Evolutionary conservation across 331 rosid genomes (phyloP), one percentile per base, ranked within the genome.

Genomic region (Pyracantha coccinea): DNA sequence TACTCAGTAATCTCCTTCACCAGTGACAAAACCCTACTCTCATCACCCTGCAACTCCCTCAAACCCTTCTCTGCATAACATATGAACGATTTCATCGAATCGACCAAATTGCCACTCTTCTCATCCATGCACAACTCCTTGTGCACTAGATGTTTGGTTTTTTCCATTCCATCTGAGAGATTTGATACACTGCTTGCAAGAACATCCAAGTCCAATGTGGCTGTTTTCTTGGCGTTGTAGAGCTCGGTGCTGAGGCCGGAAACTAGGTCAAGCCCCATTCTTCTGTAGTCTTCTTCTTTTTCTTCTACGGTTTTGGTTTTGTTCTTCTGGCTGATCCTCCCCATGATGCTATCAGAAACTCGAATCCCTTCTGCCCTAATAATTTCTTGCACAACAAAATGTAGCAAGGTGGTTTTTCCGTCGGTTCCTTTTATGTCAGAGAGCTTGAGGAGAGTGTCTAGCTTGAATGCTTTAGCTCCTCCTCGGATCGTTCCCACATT

Each of bases 401-500:
- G 99, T 80, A 95, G 96, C 21, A 95, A 77, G 10, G 92, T 87
- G 3, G 99, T 95, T 78, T 89, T 95, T 0, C 97, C 99, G 59
- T 95, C 99, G 0, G 96, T 86, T 75, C 99, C 99, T 66, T 95
- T 95, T 1, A 95, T 90, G 69, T 95, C 99, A 45, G 97, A 79
- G 0, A 95, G 97, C 72, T 92, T 95, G 44, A 95, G 92, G 25
- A 95, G 97, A 1, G 97, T 89, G 6, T 95, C 99, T 24, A 95
- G 89, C 62, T 92, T 95, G 68, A 95, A 95, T 17, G 97, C 99
- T 77, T 78, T 79, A 1, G 99, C 99, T 2, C 97, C 99, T 69
- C 99, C 99, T 47, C 99, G 80, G 60, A 91, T 92, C 2, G 99
- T 95, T 61, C 99, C 99, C 1, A 95, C 97, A 52, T 95, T 95